Base-by-base conservation (phyloP, 1,284 basidiomycete genomes). In the Fomitopsis palustris region DNA sequence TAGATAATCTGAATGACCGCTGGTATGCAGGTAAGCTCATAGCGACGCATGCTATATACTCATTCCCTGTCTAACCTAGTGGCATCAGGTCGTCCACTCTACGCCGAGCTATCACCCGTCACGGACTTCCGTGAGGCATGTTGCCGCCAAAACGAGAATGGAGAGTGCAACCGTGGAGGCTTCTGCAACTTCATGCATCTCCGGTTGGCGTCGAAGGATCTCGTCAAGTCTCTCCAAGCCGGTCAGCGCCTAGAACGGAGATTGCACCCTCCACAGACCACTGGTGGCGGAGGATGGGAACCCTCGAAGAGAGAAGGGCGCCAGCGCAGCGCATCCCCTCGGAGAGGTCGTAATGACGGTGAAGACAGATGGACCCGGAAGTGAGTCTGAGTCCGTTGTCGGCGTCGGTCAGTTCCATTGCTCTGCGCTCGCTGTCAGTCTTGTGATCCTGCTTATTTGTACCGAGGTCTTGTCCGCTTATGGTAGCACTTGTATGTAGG, bases 131-230 rank as follows among this genome's bases (percentile, higher is more conserved):
- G 96, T 56, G 97, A 99, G 77, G 96, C 96, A 0, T 99, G 97
- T 74, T 99, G 97, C 75, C 84, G 97, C 52, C 97, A 99, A 75
- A 98, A 98, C 69, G 95, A 98, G 74, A 91, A 97, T 66, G 96
- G 96, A 10, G 95, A 98, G 76, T 96, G 95, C 72, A 95, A 95
- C 69, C 87, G 95, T 55, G 95, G 95, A 55, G 95, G 95, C 1
- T 96, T 98, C 77, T 99, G 96, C 78, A 99, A 99, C 76, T 99
- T 99, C 72, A 98, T 98, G 95, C 96, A 99, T 77, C 79, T 98
- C 27, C 86, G 93, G 27, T 83, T 95, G 39, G 92, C 94, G 27
- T 91, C 92, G 39, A 87, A 89, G 69, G 85, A 90, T 5, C 83
- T 96, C 8, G 88, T 95, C 2, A 84, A 83, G 43, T 86, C 89